Evolutionary conservation across 1,139 yeast genomes (phyloP).

Genomic region (Hyphopichia fennica): DNA sequence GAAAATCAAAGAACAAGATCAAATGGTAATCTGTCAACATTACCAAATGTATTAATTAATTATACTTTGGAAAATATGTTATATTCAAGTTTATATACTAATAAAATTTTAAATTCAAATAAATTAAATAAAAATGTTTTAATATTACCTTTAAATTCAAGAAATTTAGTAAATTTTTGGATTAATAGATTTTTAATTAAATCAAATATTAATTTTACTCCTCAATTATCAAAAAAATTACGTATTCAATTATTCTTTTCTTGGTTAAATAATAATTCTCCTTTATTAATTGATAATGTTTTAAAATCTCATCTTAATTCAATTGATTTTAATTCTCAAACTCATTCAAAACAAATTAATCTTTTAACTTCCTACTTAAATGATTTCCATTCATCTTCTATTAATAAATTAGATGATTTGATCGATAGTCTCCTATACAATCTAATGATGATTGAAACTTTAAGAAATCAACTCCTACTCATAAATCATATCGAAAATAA

Average conservation of each 20-base stretch:
- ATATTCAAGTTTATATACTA: conserved; percentile 22
- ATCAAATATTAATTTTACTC: conserved; percentile 16
- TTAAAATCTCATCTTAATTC: conserved; percentile 8
- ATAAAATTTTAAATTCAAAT: conserved; percentile 3
- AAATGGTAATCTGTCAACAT: conserved; percentile 28
- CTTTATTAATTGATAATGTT: neutral
- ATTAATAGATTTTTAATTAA: conserved; percentile 33
- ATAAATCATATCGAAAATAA: conserved; percentile 3
- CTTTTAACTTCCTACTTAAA: too few relatives aligned
- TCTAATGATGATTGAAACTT: conserved; percentile 24
- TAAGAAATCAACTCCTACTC: conserved; percentile 16
- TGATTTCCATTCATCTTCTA: neutral
- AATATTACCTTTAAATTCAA: conserved; percentile 35
- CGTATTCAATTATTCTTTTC: conserved; percentile 20
- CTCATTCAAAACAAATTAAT: conserved; percentile 7
- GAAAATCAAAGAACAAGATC: conserved; percentile 45
- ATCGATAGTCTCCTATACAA: conserved; percentile 39
- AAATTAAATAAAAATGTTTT: conserved; percentile 1
- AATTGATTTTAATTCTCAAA: conserved; percentile 8
- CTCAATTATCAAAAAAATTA: conserved; percentile 16
- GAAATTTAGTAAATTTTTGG: conserved; percentile 39
- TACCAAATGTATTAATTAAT: conserved; percentile 40
- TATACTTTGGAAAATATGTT: conserved; percentile 37
- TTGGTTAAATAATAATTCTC: conserved; percentile 9
- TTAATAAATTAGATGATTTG: conserved; percentile 39